These are phyloP conservation scores for Primulina tabacum DNA, from an alignment of 257 asterid genomes.

Conservation along the genomic window DNA sequence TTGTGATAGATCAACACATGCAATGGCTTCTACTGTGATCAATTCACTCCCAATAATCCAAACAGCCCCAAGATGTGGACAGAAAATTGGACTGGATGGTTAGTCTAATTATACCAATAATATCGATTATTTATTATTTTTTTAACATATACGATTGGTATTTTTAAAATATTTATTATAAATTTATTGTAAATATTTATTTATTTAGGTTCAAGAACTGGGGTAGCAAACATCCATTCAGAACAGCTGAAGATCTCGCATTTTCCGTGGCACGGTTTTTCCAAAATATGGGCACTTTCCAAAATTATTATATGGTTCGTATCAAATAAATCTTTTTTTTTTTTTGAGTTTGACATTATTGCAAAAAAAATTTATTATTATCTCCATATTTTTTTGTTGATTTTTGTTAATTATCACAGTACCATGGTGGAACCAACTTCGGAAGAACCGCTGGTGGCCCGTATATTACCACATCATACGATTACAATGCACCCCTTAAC, in stretches of 20 bases:
- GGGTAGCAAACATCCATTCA: constrained; percentile 60
- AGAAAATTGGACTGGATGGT: constrained; percentile 95
- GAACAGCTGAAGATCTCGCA: constrained; percentile 75
- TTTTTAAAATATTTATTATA: neutral
- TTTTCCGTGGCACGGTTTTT: constrained; percentile 68
- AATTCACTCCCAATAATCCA: constrained; percentile 52
- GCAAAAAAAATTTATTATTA: too few species aligned
- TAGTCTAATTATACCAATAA: neutral
- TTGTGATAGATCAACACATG: constrained; percentile 55
- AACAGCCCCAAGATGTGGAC: constrained; percentile 88
- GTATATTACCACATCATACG: constrained; percentile 68
- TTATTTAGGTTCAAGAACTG: constrained; percentile 64
- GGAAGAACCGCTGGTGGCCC: constrained; percentile 86
- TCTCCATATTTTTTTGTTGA: neutral
- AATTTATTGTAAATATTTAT: neutral
- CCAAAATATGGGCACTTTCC: constrained; percentile 67
- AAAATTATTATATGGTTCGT: constrained; percentile 77
- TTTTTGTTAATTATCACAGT: constrained; percentile 29
- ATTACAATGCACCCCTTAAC: constrained; percentile 71
- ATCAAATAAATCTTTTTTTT: neutral
- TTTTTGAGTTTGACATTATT: neutral
- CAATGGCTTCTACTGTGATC: constrained; percentile 75
- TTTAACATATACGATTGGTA: too few species aligned
- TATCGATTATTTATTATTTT: neutral
- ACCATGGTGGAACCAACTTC: constrained; percentile 84